phyloP scores from a whole-genome alignment of 2,329 filamentous ascomycete genomes.

The Aspergillus texensis region DNA sequence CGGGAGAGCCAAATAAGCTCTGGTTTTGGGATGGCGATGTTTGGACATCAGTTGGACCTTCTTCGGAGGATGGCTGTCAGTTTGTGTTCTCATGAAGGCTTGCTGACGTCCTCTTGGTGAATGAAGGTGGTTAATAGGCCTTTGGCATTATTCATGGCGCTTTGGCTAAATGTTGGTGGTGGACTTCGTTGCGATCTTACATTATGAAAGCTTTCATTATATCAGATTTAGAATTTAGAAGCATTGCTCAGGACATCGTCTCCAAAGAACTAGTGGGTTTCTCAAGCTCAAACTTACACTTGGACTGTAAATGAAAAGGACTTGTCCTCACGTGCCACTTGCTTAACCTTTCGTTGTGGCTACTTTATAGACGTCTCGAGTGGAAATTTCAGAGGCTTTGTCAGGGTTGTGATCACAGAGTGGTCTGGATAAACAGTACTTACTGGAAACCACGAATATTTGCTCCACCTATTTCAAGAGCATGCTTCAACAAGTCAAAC shows the following conservation, averaged over 20 bases:
- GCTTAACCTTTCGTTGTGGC: neutral
- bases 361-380: neutral
- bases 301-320: neutral
- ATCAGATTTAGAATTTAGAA: too few relatives aligned
- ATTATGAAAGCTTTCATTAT: too few relatives aligned
- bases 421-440: neutral
- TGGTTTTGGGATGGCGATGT: too few relatives aligned
- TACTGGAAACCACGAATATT: neutral
- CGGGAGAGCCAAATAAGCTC: neutral
- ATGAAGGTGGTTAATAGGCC: neutral
- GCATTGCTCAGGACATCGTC: too few relatives aligned
- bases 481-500: neutral
- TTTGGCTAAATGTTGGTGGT: neutral
- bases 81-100: neutral
- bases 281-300: neutral
- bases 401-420: neutral
- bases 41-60: neutral
- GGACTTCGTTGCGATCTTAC: neutral
- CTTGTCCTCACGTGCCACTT: neutral
- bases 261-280: neutral
- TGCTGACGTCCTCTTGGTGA: neutral
- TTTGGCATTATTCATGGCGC: neutral
- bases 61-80: neutral
- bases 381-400: neutral
- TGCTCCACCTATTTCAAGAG: neutral